Base-by-base conservation (phyloP, 495 filamentous ascomycete species). In the Penicillium atrosanguineum region DNA sequence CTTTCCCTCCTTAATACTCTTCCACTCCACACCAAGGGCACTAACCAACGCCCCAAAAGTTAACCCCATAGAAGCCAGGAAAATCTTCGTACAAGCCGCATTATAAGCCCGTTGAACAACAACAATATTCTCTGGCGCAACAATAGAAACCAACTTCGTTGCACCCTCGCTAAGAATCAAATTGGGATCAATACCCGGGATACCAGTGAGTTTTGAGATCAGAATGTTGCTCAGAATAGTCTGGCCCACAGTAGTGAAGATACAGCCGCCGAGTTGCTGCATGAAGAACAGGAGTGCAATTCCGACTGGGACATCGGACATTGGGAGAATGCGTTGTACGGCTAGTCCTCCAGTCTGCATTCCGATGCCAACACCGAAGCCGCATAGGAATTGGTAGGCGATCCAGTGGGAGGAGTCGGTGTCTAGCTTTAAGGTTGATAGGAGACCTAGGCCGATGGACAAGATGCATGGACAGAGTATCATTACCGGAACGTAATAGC, bases 221-320 rank as follows among this genome's bases (percentile, higher is more conserved):
- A 76, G 55, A 16, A 56, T 46, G 25, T 60, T 68, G 7, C 56
- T 53, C 12, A 76, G 61, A 8, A 74, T 19, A 36, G 66, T 73
- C 46, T 76, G 61, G 3, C 56, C 65, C 4, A 68, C 64, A 0
- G 73, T 58, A 7, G 72, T 23, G 29, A 75, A 75, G 18, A 79
- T 55, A 16, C 72, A 54, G 11, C 70, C 71, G 1, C 74, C 70
- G 11, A 79, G 64, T 4, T 60, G 61, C 56, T 73, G 77, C 7
- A 56, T 59, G 38, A 76, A 75, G 31, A 73, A 55, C 46, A 76
- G 65, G 19, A 79, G 46, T 0, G 73, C 51, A 12, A 72, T 55
- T 2, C 75, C 75, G 29, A 71, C 63, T 6, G 72, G 62, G 9
- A 72, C 60, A 21, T 79, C 70, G 1, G 49, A 45, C 4, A 56